Evolutionary conservation across 306 rosid genomes (phyloP), one percentile per base, ranked within the genome.

Genomic region (Trichosanthes cucumerina): DNA sequence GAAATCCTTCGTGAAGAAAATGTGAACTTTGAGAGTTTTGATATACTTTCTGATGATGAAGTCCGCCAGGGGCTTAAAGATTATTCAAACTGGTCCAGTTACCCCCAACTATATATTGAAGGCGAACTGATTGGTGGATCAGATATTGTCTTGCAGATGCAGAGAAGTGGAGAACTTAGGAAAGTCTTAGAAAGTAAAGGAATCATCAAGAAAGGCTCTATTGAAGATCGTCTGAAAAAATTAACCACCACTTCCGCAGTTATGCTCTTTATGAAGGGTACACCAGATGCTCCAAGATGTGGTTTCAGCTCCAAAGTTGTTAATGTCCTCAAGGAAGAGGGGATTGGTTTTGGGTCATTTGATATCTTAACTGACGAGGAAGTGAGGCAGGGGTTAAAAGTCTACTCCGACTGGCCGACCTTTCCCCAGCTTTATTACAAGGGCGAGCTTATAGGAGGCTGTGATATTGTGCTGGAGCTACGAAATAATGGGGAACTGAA

Each of bases 31-130:
- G 85, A 86, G 79, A 89, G 88, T 80, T 91, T 92, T 50, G 96
- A 95, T 86, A 87, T 95, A 82, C 95, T 95, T 80, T 70, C 90
- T 24, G 97, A 92, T 59, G 98, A 90, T 28, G 95, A 92, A 71
- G 85, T 91, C 59, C 97, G 97, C 83, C 95, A 88, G 81, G 98
- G 98, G 74, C 90, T 95, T 21, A 95, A 95, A 87, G 93, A 87
- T 78, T 86, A 84, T 78, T 95, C 98, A 57, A 95, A 95, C 84
- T 95, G 98, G 98, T 95, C 98, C 49, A 92, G 98, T 80, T 95
- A 90, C 79, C 98, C 98, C 26, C 97, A 92, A 78, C 84, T 95
- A 26, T 91, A 95, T 79, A 84, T 95, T 50, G 88, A 84, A 83
- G 88, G 90, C 9, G 93, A 95, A 80, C 91, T 95, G 50, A 84